A percentile compares a stretch with the other conserved stretches of the same genome.
phyloP scores from a whole-genome alignment of 108 stramenopile genomes.

The Skeletonema potamos region DNA sequence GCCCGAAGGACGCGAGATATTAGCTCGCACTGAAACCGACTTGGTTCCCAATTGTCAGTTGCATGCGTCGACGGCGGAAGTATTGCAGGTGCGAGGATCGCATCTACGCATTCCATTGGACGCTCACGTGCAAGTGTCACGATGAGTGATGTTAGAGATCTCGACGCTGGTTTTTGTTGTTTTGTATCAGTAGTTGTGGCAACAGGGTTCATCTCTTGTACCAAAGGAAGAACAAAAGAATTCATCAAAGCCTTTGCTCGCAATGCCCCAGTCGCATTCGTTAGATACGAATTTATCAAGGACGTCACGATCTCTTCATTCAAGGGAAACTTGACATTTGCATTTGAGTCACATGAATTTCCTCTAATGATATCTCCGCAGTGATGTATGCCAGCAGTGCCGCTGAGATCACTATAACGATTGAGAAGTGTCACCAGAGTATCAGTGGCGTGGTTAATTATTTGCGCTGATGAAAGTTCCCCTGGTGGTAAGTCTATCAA shows the following conservation, averaged over 20 bases:
- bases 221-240: conserved; percentile 36
- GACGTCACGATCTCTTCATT: conserved; percentile 29
- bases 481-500: conserved; percentile 30
- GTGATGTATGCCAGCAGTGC: conserved; percentile 24
- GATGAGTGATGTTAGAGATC: conserved; percentile 22
- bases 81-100: conserved; percentile 15
- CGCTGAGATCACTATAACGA: conserved; percentile 31
- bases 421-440: conserved; percentile 16
- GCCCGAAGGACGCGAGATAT: conserved; percentile 19
- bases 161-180: conserved; percentile 26
- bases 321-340: conserved; percentile 14
- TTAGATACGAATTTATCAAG: conserved; percentile 16
- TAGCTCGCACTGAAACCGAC: conserved; percentile 38
- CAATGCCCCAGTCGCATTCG: conserved; percentile 33
- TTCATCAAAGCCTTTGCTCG: conserved; percentile 33
- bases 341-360: not conserved
- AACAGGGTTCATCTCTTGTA: conserved; percentile 26
- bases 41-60: conserved; percentile 13
- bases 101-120: conserved; percentile 34
- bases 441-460: conserved; percentile 17
- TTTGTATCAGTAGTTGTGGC: not conserved
- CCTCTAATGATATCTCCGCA: conserved; percentile 34
- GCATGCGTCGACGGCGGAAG: not conserved
- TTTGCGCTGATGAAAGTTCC: conserved; percentile 26
- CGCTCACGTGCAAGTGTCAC: conserved; percentile 25